phyloP scores from a whole-genome alignment of 2,329 filamentous ascomycete genomes.

The Helotiales sp. region DNA sequence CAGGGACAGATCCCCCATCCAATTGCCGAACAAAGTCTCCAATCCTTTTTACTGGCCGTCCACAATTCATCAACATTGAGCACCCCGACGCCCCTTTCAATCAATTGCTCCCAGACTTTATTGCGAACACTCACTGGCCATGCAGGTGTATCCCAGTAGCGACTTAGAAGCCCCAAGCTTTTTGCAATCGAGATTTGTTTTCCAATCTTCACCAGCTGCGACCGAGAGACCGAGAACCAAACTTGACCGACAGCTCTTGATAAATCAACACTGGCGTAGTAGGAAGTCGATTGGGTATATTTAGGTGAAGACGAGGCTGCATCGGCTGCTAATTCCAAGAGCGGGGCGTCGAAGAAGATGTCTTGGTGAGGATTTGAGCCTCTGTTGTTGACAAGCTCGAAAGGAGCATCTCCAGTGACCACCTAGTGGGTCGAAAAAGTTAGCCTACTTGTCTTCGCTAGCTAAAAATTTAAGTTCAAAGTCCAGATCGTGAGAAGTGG shows the following conservation, averaged over 20 bases:
- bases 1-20: slow-evolving; percentile 8
- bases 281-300: slow-evolving; percentile 61
- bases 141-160: slow-evolving; percentile 62
- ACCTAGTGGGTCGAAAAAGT: slow-evolving; percentile 46
- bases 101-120: slow-evolving; percentile 57
- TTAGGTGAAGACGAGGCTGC: neutral
- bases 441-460: no score
- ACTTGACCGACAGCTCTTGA: slow-evolving; percentile 53
- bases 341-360: slow-evolving; percentile 68
- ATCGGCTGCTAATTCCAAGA: slow-evolving; percentile 43
- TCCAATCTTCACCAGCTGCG: slow-evolving; percentile 49
- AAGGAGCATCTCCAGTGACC: slow-evolving; percentile 65
- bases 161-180: slow-evolving; percentile 55
- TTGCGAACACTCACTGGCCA: slow-evolving; percentile 57
- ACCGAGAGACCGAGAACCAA: slow-evolving; percentile 51
- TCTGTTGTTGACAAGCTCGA: slow-evolving; percentile 56
- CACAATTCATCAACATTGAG: slow-evolving; percentile 64
- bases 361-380: slow-evolving; percentile 54
- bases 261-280: slow-evolving; percentile 67
- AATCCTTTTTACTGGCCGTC: slow-evolving; percentile 31
- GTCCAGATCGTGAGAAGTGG: no score
- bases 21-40: neutral
- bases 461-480: no score
- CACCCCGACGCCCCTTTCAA: slow-evolving; percentile 59
- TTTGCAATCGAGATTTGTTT: slow-evolving; percentile 52